Evolutionary conservation across 768 basidiomycete genomes (phyloP), one percentile per base, ranked within the genome.

Genomic region (Pleurotus tuber-regium): DNA sequence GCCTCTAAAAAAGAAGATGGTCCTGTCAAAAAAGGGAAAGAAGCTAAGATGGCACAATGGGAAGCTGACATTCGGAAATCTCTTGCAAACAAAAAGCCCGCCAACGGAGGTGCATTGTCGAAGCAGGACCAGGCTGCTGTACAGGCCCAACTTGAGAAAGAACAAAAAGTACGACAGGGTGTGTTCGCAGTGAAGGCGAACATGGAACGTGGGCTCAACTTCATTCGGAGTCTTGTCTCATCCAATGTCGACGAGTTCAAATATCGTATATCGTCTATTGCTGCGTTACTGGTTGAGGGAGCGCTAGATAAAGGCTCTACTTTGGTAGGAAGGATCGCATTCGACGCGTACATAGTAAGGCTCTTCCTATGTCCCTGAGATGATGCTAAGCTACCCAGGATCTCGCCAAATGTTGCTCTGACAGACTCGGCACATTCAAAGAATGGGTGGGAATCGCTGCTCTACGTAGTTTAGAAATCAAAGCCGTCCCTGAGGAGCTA

Each of bases 41-140:
- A 86, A 52, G 83, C 88, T 4, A 92, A 91, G 29, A 88, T 96
- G 11, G 87, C 91, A 14, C 87, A 91, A 61, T 99, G 96, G 96
- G 97, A 99, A 55, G 87, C 86, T 23, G 95, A 99, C 54, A 73
- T 96, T n/a, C 82, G 94, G 8, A 86, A 89, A 58, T 83, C 86
- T 0, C 73, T 98, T 1, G 89, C 90, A 4, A 80, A 70, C 50
- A 98, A 98, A 72, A 92, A 90, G 64, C 77, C 81, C 8, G 67
- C 75, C 1, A 62, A 67, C 1, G 59, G 73, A 1, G 70, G 68
- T 4, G 72, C 73, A 1, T 66, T 98, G 14, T 90, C 89, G 1
- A 98, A 93, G 63, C 85, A 88, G 53, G 92, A 97, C 53, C 84
- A 88, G 54, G 85, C 83, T 0, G 77, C 92, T n/a, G 80, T 98